Evolutionary conservation across 192 early-diverging fungal species (phyloP), one percentile per base, ranked within the genome.

Genomic region (Entomortierella lignicola): DNA sequence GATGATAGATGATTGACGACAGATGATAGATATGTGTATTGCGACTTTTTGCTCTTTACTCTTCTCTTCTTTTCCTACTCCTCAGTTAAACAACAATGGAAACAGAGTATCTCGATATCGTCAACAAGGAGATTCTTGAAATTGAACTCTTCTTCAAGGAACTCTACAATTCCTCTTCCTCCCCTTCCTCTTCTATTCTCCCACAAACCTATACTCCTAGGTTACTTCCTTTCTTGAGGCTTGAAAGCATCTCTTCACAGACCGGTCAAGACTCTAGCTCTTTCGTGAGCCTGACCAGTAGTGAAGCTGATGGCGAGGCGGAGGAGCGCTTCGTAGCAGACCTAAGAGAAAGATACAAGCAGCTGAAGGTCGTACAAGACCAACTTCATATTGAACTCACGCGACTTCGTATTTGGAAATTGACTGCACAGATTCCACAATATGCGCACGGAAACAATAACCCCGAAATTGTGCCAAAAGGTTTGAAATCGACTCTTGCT

Each of bases 101-200:
- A 31, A 69, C 67, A 37, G 52, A 71, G 29, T 71, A 71, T 50
- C 60, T 71, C 5, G 42, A 63, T 37, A 6, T 23, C 1, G 69
- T 71, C n/a, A 59, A 71, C 42, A 56, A 63, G 26, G 69, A 71
- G 42, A 50, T 71, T 29, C 60, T 13, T 12, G 60, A 47, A 0
- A 71, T 71, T 42, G 60, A 71, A 30, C 53, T 37, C 47, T 71
- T 71, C 60, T 71, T 71, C 60, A 13, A 44, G 21, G 20, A 55
- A 2, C 32, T 60, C 37, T 60, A 69, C 29, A 54, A 31, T 32
- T 11, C 43, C 43, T 53, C 8, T 6, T 23, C 5, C 30, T 50
- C 12, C 44, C 42, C 47, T 47, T 34, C 26, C 55, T 57, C 43
- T 37, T 31, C 39, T 23, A 63, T 15, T 26, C 39, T n/a, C 29